A percentile compares a stretch with the other conserved stretches of the same genome.
These are phyloP conservation scores for Fusarium citri DNA, from an alignment of 2,329 filamentous ascomycete genomes.

Conservation along the genomic window DNA sequence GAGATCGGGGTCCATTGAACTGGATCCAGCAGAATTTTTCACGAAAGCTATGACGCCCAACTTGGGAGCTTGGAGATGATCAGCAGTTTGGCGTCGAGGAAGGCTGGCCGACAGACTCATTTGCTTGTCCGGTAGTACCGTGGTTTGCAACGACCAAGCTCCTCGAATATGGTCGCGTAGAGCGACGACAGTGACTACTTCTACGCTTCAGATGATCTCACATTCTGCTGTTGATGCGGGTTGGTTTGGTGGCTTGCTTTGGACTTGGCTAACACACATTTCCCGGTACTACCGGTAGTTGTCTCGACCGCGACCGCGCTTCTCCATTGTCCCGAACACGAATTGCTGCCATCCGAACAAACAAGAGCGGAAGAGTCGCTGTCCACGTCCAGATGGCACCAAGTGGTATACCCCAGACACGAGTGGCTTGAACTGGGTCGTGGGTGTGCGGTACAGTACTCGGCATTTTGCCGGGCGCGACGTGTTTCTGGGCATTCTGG, in stretches of 20 bases:
- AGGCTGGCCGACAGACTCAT: not conserved
- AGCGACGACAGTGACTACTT: not conserved
- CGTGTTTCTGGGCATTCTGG: not conserved
- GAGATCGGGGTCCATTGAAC: conserved; percentile 26
- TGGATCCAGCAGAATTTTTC: conserved; percentile 20
- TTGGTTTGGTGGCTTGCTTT: not conserved
- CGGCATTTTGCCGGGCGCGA: not conserved
- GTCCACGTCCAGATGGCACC: not conserved
- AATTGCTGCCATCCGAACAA: not conserved
- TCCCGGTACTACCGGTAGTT: conserved; percentile 23
- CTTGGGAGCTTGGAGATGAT: not conserved
- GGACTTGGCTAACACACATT: conserved; percentile 1
- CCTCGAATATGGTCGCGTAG: too few species aligned
- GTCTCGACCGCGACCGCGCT: not conserved
- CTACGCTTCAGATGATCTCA: not conserved
- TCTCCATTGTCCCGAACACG: not conserved
- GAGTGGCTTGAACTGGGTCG: too few species aligned
- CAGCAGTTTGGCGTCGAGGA: not conserved
- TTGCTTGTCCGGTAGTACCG: not conserved
- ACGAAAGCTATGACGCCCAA: conserved; percentile 11
- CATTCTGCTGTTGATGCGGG: not conserved
- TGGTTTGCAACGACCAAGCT: not conserved
- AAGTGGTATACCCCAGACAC: not conserved
- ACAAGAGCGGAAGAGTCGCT: not conserved
- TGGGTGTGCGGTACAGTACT: not conserved